Conservation (phyloP, 176 grass and related monocot species). For the Coix lacrymajobi region DNA sequence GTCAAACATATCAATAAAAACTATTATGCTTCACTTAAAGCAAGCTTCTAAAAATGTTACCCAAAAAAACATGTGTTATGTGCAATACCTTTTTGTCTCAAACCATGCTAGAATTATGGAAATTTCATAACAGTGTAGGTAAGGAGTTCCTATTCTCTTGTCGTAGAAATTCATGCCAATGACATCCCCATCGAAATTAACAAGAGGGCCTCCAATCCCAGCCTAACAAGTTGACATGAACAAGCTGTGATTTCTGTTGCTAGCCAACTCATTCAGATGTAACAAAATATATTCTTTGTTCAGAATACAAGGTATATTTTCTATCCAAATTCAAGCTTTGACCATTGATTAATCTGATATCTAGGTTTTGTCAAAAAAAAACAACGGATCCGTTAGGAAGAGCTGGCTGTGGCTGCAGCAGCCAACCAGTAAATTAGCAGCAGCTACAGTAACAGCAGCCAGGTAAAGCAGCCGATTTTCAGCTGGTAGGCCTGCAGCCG, state of each 20-base stretch:
- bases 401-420: not conserved
- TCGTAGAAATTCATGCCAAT: not conserved
- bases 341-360: not conserved
- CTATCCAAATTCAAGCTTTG: not conserved
- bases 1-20: not conserved
- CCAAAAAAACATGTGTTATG: not conserved
- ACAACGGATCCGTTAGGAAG: too few relatives aligned
- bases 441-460: not conserved
- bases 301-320: not conserved
- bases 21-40: not conserved
- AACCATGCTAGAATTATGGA: not conserved
- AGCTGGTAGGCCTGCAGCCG: not conserved
- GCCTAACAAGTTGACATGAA: not conserved
- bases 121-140: not conserved
- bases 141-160: not conserved
- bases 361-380: not conserved
- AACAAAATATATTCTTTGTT: not conserved
- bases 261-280: not conserved
- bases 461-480: not conserved
- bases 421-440: not conserved
- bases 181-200: not conserved
- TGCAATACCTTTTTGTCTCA: not conserved
- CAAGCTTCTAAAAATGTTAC: not conserved
- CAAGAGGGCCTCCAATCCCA: slow-evolving; percentile 8
- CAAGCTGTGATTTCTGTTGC: not conserved